Base-by-base conservation (phyloP, 345 rosid genomes). In the Chamaenerion angustifolium region DNA sequence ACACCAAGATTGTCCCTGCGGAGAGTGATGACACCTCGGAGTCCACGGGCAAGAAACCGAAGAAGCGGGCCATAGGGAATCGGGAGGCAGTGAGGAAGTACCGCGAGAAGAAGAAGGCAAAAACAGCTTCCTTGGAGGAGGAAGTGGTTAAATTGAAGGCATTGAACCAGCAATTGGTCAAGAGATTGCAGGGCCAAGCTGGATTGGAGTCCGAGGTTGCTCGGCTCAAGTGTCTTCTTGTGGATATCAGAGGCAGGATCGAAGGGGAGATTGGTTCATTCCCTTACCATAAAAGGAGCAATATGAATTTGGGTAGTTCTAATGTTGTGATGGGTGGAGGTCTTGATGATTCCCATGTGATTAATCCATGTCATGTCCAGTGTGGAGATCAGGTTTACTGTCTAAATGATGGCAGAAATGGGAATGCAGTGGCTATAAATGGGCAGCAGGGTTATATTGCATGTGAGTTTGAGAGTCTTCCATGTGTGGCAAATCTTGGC, bases 261-360 rank as follows among this genome's bases (percentile, higher is more conserved):
- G 99, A 92, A 62, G 96, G 99, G 54, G 99, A 88, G 67, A 92
- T 92, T 52, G 99, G 99, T n/a, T 63, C 88, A 12, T 92, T 92
- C 62, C 99, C 99, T 16, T 88, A 92, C 61, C 96, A 84, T 75
- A 92, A 88, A 60, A 57, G 80, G 14, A 60, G 65, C 23, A 76
- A 69, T 57, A 23, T 76, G 65, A 25, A 69, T 23, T 7, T 58
- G 45, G 64, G 70, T 10, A 40, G 21, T 19, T 67, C 71, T 54
- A n/a, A n/a, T n/a, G 70, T 25, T 31, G 7, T 49, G 53, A 16
- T 31, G 3, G 37, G 37, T 31, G 37, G 1, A 31, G 37, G 4
- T 21, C 25, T 21, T 21, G 25, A 31, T 31, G 37, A 31, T 31
- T 31, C 84, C 3, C 75, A 71, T 59, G 71, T 80, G 75, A 73